These are phyloP conservation scores for Cladosporium velox DNA, from an alignment of 2,329 filamentous ascomycete genomes.

Conservation along the genomic window DNA sequence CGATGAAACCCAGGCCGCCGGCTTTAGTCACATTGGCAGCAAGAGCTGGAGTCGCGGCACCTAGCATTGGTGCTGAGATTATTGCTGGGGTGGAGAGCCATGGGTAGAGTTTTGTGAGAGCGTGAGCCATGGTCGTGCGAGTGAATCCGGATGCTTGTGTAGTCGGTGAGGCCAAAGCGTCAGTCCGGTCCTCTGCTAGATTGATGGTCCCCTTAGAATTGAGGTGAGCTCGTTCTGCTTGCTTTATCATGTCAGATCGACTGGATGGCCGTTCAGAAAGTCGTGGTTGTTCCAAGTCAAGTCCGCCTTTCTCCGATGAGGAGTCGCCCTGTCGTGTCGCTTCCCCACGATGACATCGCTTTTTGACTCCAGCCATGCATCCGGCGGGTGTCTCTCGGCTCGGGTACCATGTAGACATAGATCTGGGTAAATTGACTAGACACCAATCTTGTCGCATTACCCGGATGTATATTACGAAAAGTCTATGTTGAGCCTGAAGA, in stretches of 20 bases:
- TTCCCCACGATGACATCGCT: not conserved
- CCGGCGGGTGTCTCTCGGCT: not conserved
- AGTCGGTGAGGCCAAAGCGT: no score
- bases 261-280: no score
- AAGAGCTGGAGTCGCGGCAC: conserved; percentile 40
- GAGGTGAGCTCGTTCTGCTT: no score
- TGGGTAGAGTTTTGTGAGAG: conserved; percentile 48
- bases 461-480: not conserved
- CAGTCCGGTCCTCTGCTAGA: no score
- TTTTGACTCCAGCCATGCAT: not conserved
- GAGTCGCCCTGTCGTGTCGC: not conserved
- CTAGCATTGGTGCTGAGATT: conserved; percentile 65
- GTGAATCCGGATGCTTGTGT: not conserved
- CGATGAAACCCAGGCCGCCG: conserved; percentile 48
- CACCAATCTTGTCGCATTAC: no score
- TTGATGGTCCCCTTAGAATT: no score
- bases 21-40: conserved; percentile 60
- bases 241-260: no score
- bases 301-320: not conserved
- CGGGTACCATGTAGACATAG: not conserved
- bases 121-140: conserved; percentile 25
- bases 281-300: not conserved
- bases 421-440: not conserved
- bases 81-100: conserved; percentile 60
- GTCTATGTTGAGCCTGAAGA: not conserved